Percentiles rank a stretch among this genome's conserved stretches.
Evolutionary conservation across 306 rosid species (phyloP).

Genomic region (Inga leiocalycina): DNA sequence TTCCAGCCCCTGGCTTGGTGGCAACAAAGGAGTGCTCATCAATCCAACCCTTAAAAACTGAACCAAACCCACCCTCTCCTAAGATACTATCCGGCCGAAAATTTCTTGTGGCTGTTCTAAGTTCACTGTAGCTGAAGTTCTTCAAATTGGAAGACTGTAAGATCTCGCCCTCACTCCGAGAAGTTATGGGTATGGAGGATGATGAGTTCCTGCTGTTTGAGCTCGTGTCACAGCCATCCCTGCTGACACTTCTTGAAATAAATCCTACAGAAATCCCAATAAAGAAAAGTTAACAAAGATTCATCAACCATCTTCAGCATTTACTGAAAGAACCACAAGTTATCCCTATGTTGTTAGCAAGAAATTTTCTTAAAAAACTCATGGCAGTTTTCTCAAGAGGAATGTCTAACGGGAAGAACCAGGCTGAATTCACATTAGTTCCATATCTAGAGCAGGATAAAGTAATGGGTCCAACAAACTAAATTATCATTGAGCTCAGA

Average conservation of each 20-base stretch:
- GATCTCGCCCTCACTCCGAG: constrained; percentile 86
- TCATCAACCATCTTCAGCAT: constrained; percentile 25
- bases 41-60: constrained; percentile 94
- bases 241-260: constrained; percentile 67
- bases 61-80: constrained; percentile 98
- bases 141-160: constrained; percentile 73
- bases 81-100: constrained; percentile 93
- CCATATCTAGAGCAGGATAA: constrained; percentile 24
- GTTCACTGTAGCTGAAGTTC: constrained; percentile 64
- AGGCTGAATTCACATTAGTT: neutral
- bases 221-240: constrained; percentile 51
- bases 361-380: constrained; percentile 12
- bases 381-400: neutral
- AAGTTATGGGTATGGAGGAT: constrained; percentile 56
- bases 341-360: neutral
- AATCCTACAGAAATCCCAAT: constrained; percentile 53
- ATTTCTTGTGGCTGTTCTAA: constrained; percentile 78
- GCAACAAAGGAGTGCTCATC: constrained; percentile 76
- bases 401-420: constrained; percentile 6
- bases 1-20: constrained; percentile 79
- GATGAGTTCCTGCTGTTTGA: constrained; percentile 70
- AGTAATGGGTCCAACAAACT: constrained; percentile 12
- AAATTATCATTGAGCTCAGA: constrained; percentile 25
- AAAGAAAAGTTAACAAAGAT: constrained; percentile 17
- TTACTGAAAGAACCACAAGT: constrained; percentile 15